Conservation (phyloP, 2,329 filamentous ascomycete genomes). For the Aspergillus bombycis region DNA sequence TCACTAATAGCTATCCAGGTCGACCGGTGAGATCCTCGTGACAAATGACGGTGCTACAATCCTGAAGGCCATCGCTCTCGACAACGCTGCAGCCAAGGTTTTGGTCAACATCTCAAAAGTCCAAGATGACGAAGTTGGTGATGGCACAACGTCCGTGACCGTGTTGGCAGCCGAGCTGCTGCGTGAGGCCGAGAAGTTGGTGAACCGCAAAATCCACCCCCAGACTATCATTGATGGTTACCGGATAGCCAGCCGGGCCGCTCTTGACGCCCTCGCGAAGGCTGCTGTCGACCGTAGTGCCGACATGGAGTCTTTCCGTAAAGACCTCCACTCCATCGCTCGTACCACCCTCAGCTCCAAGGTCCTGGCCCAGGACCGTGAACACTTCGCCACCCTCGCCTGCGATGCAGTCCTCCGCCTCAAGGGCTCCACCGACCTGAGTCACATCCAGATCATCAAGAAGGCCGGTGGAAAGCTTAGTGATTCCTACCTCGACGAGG, state of each 20-base stretch:
- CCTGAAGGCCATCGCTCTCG: constrained; percentile 95
- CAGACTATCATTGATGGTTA: constrained; percentile 99
- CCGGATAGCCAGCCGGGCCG: constrained; percentile 91
- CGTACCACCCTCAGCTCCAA: constrained; percentile 96
- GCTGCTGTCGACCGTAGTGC: constrained; percentile 88
- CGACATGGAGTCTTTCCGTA: constrained; percentile 79
- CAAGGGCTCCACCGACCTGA: constrained; percentile 88
- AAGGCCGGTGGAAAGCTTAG: constrained; percentile 97
- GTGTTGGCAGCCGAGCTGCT: constrained; percentile 93
- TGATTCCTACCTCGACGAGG: constrained; percentile 96
- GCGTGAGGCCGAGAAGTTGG: constrained; percentile 93
- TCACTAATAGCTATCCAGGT: constrained; percentile 55
- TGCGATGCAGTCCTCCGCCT: constrained; percentile 89
- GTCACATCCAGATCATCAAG: constrained; percentile 99
- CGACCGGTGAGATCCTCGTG: constrained; percentile 95
- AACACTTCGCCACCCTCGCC: constrained; percentile 87
- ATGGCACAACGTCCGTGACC: constrained; percentile 96
- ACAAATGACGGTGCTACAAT: constrained; percentile 99
- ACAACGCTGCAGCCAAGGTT: constrained; percentile 97
- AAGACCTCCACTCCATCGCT: constrained; percentile 87
- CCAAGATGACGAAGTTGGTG: constrained; percentile 97
- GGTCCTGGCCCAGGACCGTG: constrained; percentile 89
- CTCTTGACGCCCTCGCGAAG: constrained; percentile 79
- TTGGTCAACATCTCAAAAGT: constrained; percentile 99
- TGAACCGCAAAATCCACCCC: constrained; percentile 97